These are phyloP conservation scores for Saturnispora halmiae DNA, from an alignment of 805 yeast genomes.

Conservation along the genomic window DNA sequence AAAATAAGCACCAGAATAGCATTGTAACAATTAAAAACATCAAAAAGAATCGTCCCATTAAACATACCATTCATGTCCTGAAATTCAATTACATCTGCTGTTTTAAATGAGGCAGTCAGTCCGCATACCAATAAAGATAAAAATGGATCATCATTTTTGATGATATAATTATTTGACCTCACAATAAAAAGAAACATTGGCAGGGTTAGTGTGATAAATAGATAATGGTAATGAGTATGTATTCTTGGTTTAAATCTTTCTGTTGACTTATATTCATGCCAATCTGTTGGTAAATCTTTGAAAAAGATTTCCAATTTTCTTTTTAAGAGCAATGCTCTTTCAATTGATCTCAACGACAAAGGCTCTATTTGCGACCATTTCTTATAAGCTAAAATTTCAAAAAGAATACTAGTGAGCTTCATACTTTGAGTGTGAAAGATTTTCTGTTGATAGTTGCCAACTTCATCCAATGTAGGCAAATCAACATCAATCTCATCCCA, in stretches of 20 bases:
- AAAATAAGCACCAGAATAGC: constrained; percentile 35
- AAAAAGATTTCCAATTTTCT: constrained; percentile 29
- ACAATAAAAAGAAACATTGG: constrained; percentile 36
- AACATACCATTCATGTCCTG: constrained; percentile 31
- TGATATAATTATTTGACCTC: constrained; percentile 28
- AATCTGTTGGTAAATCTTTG: constrained; percentile 26
- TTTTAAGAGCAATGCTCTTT: constrained; percentile 32
- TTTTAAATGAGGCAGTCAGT: constrained; percentile 32
- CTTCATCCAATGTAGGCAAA: constrained; percentile 28
- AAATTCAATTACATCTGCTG: constrained; percentile 31
- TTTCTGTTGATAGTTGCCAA: constrained; percentile 25
- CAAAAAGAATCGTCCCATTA: constrained; percentile 38
- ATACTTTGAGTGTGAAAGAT: constrained; percentile 29
- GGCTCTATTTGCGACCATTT: constrained; percentile 32
- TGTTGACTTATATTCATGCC: constrained; percentile 28
- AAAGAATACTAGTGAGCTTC: constrained; percentile 31
- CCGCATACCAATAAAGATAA: constrained; percentile 33
- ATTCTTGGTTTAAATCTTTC: constrained; percentile 35
- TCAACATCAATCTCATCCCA: constrained; percentile 38
- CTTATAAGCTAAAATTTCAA: constrained; percentile 34
- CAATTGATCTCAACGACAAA: constrained; percentile 32
- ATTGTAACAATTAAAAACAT: constrained; percentile 36
- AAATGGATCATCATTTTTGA: constrained; percentile 35
- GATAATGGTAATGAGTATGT: constrained; percentile 34
- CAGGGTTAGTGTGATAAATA: constrained; percentile 33